Evolutionary conservation across 352 stramenopile species (phyloP).

Genomic region (Nothophytophthora sp.): DNA sequence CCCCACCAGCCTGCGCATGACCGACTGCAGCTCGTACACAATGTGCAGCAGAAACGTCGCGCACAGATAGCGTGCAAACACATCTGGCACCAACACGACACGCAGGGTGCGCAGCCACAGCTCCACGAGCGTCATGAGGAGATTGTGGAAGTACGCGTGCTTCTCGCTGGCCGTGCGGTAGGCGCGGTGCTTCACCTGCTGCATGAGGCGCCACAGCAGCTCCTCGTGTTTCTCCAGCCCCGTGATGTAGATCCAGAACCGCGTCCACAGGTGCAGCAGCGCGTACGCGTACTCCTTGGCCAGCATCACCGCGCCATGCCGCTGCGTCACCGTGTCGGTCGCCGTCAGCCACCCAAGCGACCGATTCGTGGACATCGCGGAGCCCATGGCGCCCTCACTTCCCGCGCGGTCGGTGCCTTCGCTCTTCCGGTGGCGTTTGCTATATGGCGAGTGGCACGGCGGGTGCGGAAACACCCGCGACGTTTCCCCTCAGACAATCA

Average conservation of each 20-base stretch:
- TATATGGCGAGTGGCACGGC: slow-evolving; percentile 1
- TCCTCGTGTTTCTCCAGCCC: slow-evolving; percentile 66
- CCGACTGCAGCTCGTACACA: slow-evolving; percentile 71
- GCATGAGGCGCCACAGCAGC: slow-evolving; percentile 40
- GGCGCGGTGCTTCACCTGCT: slow-evolving; percentile 58
- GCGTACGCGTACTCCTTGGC: slow-evolving; percentile 23
- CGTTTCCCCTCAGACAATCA: too few species aligned
- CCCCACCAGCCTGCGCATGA: slow-evolving; percentile 26
- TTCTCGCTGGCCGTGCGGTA: slow-evolving; percentile 27
- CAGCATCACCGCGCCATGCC: slow-evolving; percentile 16
- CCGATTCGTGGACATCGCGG: slow-evolving; percentile 16
- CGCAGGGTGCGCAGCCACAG: slow-evolving; percentile 75
- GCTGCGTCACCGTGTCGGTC: slow-evolving; percentile 12
- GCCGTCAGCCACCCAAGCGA: neutral
- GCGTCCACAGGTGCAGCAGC: slow-evolving; percentile 55
- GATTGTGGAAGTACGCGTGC: slow-evolving; percentile 40
- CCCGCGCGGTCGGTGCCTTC: neutral
- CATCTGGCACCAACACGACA: slow-evolving; percentile 72
- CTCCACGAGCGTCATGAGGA: slow-evolving; percentile 68
- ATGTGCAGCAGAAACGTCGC: slow-evolving; percentile 79
- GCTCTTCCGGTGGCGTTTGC: slow-evolving; percentile 12
- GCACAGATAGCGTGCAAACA: slow-evolving; percentile 77
- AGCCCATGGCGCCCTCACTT: slow-evolving; percentile 11
- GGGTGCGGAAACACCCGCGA: too few species aligned
- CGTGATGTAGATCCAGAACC: slow-evolving; percentile 82